Evolutionary conservation across 1,284 basidiomycete species (phyloP).

Genomic region (Afroboletus lepidellus): DNA sequence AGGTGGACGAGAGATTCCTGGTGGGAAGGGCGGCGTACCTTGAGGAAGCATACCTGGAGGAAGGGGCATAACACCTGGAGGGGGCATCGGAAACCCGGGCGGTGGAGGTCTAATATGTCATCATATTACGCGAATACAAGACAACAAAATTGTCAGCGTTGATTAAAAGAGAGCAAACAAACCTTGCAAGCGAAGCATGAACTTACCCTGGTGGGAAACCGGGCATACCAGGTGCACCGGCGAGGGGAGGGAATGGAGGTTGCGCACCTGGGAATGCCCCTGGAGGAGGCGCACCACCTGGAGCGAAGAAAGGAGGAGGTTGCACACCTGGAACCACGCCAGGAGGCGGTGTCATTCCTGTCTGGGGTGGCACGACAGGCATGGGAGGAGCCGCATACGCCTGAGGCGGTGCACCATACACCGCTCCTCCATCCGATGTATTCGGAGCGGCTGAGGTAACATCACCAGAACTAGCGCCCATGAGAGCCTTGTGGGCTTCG

Average conservation of each 20-base stretch:
- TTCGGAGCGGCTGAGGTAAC: conserved; percentile 36
- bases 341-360: conserved; percentile 44
- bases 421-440: conserved; percentile 44
- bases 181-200: conserved; percentile 24
- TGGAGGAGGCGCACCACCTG: conserved; percentile 33
- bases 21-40: conserved; percentile 39
- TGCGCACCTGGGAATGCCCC: conserved; percentile 36
- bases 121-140: conserved; percentile 13
- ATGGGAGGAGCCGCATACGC: conserved; percentile 60
- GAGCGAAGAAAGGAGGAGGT: conserved; percentile 34
- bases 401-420: conserved; percentile 69
- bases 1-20: conserved; percentile 35
- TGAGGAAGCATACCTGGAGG: conserved; percentile 39
- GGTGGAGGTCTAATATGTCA: conserved; percentile 39
- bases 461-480: conserved; percentile 60
- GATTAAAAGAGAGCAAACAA: conserved; percentile 16
- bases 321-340: conserved; percentile 39
- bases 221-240: conserved; percentile 40
- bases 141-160: conserved; percentile 19
- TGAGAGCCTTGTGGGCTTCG: conserved; percentile 87
- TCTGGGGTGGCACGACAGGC: conserved; percentile 41
- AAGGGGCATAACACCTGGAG: conserved; percentile 37
- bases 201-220: conserved; percentile 51
- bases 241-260: conserved; percentile 37
- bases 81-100: conserved; percentile 43